Evolutionary conservation across 1,284 basidiomycete species (phyloP).

Genomic region (Schizopora paradoxa): DNA sequence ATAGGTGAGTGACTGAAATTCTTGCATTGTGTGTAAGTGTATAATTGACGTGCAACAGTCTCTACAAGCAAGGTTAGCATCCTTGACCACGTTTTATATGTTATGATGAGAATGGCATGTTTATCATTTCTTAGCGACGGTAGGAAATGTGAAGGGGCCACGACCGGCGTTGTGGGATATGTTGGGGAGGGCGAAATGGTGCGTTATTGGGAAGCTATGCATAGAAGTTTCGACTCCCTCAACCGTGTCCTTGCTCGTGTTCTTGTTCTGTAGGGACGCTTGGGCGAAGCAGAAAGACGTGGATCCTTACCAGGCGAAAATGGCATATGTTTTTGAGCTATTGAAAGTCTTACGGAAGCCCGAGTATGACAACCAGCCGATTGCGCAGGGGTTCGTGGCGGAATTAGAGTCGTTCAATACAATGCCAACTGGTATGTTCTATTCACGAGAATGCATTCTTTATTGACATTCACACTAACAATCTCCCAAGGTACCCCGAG

Average conservation of each 20-base stretch:
- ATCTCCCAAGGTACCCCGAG: background rate
- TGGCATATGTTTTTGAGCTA: slow-evolving; percentile 84
- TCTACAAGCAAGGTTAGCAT: slow-evolving; percentile 84
- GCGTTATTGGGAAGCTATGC: too few relatives aligned
- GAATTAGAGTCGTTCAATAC: slow-evolving; percentile 81
- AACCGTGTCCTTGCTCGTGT: slow-evolving; percentile 24
- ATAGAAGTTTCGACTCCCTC: too few relatives aligned
- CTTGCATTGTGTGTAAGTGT: slow-evolving; percentile 9
- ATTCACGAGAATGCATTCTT: background rate
- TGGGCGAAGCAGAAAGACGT: slow-evolving; percentile 91
- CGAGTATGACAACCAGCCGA: slow-evolving; percentile 79
- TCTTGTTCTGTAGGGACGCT: slow-evolving; percentile 65
- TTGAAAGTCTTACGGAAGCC: slow-evolving; percentile 82
- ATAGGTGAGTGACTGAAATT: slow-evolving; percentile 54
- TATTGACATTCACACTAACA: too few relatives aligned
- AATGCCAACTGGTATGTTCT: slow-evolving; percentile 61
- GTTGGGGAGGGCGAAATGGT: slow-evolving; percentile 94
- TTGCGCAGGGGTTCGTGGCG: slow-evolving; percentile 68
- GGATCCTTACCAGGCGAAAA: slow-evolving; percentile 77
- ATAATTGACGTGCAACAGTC: slow-evolving; percentile 36
- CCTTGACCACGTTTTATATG: slow-evolving; percentile 1
- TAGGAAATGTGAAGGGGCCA: slow-evolving; percentile 75
- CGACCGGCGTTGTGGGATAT: slow-evolving; percentile 91
- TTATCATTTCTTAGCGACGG: slow-evolving; percentile 57
- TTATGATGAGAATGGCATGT: slow-evolving; percentile 9